Evolutionary conservation across 2,329 filamentous ascomycete species (phyloP).

Genomic region (Penicillium hesseltinei): DNA sequence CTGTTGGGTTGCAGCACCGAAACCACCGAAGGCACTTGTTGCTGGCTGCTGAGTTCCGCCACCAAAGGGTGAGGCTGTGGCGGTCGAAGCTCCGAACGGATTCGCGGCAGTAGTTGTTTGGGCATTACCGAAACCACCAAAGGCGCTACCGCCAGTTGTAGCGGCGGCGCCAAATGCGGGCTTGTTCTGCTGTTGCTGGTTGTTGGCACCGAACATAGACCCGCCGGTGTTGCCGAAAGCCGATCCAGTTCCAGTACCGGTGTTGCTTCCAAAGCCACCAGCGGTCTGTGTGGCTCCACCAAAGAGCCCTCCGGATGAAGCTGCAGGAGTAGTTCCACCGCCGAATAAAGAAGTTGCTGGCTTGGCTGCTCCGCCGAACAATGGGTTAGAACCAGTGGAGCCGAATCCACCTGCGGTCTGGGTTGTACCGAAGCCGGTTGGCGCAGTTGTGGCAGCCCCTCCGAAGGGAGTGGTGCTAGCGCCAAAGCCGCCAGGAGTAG

Average conservation of each 20-base stretch:
- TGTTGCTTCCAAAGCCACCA: conserved; percentile 22
- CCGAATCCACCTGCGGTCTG: conserved; percentile 43
- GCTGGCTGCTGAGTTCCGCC: conserved; percentile 30
- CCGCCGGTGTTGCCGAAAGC: conserved; percentile 34
- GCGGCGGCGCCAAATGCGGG: conserved; percentile 35
- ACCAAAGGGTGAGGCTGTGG: conserved; percentile 47
- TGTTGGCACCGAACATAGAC: conserved; percentile 45
- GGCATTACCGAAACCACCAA: conserved; percentile 38
- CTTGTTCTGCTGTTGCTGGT: conserved; percentile 37
- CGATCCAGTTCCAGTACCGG: conserved; percentile 23
- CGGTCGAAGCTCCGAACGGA: conserved; percentile 41
- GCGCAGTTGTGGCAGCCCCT: conserved; percentile 33
- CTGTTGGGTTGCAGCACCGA: conserved; percentile 41
- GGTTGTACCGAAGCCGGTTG: conserved; percentile 46
- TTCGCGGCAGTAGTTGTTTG: conserved; percentile 39
- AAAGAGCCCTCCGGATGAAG: conserved; percentile 22
- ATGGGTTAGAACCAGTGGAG: conserved; percentile 33
- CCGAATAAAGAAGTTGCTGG: conserved; percentile 41
- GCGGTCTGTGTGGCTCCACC: conserved; percentile 9
- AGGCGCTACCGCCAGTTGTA: conserved; percentile 33
- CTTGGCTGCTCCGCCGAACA: conserved; percentile 37
- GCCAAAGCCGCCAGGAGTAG: conserved; percentile 43
- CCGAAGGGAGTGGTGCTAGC: conserved; percentile 45
- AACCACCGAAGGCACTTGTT: conserved; percentile 45
- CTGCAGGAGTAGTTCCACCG: conserved; percentile 30